Evolutionary conservation across 371 early-diverging fungal genomes (phyloP), one percentile per base, ranked within the genome.

Genomic region (Parasitella parasitica): DNA sequence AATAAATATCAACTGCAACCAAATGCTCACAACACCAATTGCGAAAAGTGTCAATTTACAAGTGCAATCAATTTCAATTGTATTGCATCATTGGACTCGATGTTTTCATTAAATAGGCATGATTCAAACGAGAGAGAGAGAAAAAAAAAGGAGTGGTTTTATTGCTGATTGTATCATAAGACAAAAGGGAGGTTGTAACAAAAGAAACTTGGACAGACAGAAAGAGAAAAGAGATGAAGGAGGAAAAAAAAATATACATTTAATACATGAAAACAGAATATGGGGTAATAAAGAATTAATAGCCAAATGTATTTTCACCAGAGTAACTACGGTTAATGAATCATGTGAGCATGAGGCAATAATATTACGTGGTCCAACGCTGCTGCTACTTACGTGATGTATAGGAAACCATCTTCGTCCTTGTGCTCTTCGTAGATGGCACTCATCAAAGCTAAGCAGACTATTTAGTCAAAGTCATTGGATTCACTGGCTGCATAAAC

Each of bases 371-470:
- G 22, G 34, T 54, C 24, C 0, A 22, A 20, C 18, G 15, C 30
- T 37, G 11, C 34, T 35, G 2, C 39, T 50, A 27, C 75, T 70
- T 73, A 86, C 75, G 89, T 89, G 73, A 94, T 91, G 75, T 94
- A 96, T 64, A 96, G 80, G 79, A 95, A 97, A 3, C 94, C 94
- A 70, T 97, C 96, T 57, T 93, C 92, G 73, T 68, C 69, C 32
- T 72, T 73, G 79, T 74, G 88, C 84, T 76, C 93, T 89, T 78
- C 94, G 94, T 69, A 96, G 77, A 82, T 94, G 93, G 13, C 90
- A 91, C 73, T 95, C 96, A 57, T 93, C 86, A 75, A 73, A 8
- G 93, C 91, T 30, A n/a, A n/a, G 60, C 22, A 12, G 18, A 50
- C 7, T 5, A 54, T 54, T 9, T 48, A 58, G 15, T 7, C 22